These are phyloP conservation scores for Hypericum perforatum DNA, from an alignment of 345 rosid species.

Conservation along the genomic window DNA sequence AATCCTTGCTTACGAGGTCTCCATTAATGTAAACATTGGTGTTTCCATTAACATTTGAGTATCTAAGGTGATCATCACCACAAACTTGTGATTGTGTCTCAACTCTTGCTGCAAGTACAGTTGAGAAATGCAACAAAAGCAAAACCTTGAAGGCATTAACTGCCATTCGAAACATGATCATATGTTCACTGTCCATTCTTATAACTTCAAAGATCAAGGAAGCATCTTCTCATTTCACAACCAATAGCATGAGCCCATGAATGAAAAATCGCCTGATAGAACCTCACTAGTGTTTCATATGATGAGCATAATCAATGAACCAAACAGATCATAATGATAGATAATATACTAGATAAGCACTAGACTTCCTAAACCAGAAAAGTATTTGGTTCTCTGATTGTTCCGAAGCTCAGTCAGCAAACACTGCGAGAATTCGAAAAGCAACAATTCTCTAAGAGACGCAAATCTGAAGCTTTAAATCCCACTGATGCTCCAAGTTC, in stretches of 20 bases:
- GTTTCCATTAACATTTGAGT: slow-evolving; percentile 27
- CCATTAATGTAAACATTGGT: slow-evolving; percentile 52
- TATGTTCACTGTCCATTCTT: slow-evolving; percentile 13
- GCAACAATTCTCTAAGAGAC: slow-evolving; percentile 1
- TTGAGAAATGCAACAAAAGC: slow-evolving; percentile 30
- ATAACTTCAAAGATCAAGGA: background rate
- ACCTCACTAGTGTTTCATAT: slow-evolving; percentile 9
- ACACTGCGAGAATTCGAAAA: slow-evolving; percentile 10
- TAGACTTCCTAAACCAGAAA: slow-evolving; percentile 4
- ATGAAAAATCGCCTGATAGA: slow-evolving; percentile 3
- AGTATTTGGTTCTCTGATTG: background rate
- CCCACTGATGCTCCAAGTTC: background rate
- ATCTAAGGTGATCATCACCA: slow-evolving; percentile 39
- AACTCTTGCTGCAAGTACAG: slow-evolving; percentile 27
- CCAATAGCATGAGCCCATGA: background rate
- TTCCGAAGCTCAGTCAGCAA: background rate
- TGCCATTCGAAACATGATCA: slow-evolving; percentile 23
- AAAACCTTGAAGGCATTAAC: slow-evolving; percentile 26
- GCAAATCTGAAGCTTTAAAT: slow-evolving; percentile 1
- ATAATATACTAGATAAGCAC: background rate
- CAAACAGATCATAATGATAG: background rate
- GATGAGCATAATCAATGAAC: background rate
- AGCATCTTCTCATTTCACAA: slow-evolving; percentile 12
- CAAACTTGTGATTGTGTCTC: slow-evolving; percentile 41
- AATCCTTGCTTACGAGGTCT: slow-evolving; percentile 31